phyloP scores from a whole-genome alignment of 176 grass and related monocot genomes.

The Tillandsia leiboldiana region DNA sequence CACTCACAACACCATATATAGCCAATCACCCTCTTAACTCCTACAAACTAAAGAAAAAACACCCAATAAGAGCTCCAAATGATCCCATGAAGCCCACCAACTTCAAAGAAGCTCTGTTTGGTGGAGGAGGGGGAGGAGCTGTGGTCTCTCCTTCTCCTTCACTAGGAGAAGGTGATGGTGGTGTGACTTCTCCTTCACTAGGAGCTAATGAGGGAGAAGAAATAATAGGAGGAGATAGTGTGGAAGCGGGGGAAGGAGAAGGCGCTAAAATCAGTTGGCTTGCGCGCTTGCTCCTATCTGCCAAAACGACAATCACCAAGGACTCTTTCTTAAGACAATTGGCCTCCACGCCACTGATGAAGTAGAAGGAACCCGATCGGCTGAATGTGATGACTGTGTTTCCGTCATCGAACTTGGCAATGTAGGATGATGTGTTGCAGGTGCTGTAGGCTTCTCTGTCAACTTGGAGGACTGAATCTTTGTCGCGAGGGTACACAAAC shows the following conservation, averaged over 20 bases:
- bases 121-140: slow-evolving; percentile 10
- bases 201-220: slow-evolving; percentile 1
- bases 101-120: slow-evolving; percentile 11
- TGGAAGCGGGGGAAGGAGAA: slow-evolving; percentile 13
- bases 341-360: slow-evolving; percentile 57
- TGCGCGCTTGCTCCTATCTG: slow-evolving; percentile 13
- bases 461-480: slow-evolving; percentile 58
- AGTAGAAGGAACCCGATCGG: slow-evolving; percentile 60
- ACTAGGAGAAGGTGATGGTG: slow-evolving; percentile 18
- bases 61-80: slow-evolving; percentile 31
- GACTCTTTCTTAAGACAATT: slow-evolving; percentile 57
- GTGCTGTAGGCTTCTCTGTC: slow-evolving; percentile 45
- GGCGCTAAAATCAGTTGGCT: slow-evolving; percentile 4
- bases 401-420: slow-evolving; percentile 46
- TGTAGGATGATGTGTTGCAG: slow-evolving; percentile 46
- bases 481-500: slow-evolving; percentile 50
- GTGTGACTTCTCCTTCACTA: slow-evolving; percentile 9
- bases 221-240: slow-evolving; percentile 5
- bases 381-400: slow-evolving; percentile 44
- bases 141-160: neutral
- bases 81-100: slow-evolving; percentile 23
- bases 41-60: slow-evolving; percentile 30
- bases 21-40: too few relatives aligned
- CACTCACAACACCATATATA: too few relatives aligned
- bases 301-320: slow-evolving; percentile 50